These are phyloP conservation scores for Botrytis porri DNA, from an alignment of 2,329 filamentous ascomycete genomes.

Conservation along the genomic window DNA sequence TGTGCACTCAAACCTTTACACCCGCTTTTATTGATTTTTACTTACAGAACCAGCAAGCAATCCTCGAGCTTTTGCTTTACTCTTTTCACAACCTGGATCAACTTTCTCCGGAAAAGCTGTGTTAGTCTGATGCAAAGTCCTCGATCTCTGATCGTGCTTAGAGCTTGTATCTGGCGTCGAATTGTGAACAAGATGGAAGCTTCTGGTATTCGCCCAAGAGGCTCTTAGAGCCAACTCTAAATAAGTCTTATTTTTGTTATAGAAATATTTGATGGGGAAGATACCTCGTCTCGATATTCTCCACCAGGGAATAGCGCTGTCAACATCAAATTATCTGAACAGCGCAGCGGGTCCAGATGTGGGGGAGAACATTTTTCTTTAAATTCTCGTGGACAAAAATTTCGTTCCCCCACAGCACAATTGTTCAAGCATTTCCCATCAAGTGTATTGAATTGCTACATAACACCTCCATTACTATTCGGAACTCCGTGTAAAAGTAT, in stretches of 20 bases:
- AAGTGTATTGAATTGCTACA: too few species aligned
- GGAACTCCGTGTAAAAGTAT: background rate
- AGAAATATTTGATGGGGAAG: background rate
- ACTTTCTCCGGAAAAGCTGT: background rate
- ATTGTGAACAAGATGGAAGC: background rate
- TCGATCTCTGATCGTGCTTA: background rate
- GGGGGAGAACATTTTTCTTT: background rate
- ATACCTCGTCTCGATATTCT: background rate
- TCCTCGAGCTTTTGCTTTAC: background rate
- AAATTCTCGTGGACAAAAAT: background rate
- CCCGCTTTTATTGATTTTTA: background rate
- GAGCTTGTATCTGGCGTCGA: background rate
- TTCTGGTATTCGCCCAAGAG: rapidly evolving
- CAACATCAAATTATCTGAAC: background rate
- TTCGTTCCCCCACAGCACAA: too few species aligned
- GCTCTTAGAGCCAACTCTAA: rapidly evolving
- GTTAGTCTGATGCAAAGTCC: background rate
- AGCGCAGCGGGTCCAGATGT: background rate
- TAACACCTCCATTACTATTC: background rate
- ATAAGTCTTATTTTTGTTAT: background rate
- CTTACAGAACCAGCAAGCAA: rapidly evolving
- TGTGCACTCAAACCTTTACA: too few species aligned
- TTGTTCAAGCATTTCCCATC: background rate
- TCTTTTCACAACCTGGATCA: background rate
- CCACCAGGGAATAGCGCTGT: background rate